Evolutionary conservation across 176 grass and related monocot genomes (phyloP).

Genomic region (Elymus sibiricus): DNA sequence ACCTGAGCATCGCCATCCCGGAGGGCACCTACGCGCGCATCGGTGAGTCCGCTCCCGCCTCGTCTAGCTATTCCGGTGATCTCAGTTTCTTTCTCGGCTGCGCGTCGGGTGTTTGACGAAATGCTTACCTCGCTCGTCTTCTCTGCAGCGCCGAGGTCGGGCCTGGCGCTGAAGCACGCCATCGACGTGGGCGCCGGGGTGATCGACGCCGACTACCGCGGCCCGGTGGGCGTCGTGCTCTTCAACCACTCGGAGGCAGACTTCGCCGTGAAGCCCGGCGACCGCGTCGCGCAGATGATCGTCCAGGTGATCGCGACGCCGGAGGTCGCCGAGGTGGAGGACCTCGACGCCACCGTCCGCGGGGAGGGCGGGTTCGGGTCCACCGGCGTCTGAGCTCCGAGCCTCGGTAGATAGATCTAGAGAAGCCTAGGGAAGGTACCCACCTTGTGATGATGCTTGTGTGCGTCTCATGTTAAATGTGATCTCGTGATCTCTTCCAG

Average conservation of each 20-base stretch:
- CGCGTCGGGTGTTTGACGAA: constrained; percentile 20
- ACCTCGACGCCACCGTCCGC: constrained; percentile 69
- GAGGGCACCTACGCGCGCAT: constrained; percentile 89
- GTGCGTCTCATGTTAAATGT: background rate
- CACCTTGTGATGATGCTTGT: background rate
- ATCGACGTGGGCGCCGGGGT: constrained; percentile 93
- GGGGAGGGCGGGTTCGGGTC: constrained; percentile 86
- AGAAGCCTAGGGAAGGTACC: background rate
- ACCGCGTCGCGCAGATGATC: constrained; percentile 82
- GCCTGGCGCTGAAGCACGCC: constrained; percentile 75
- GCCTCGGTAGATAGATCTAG: background rate
- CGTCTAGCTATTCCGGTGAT: too few relatives aligned
- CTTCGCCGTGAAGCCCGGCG: constrained; percentile 58
- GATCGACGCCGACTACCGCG: constrained; percentile 83
- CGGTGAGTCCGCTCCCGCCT: too few relatives aligned
- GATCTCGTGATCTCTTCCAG: background rate
- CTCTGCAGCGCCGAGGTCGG: constrained; percentile 62
- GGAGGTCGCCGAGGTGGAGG: constrained; percentile 74
- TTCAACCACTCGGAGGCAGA: constrained; percentile 91
- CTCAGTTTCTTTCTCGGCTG: too few relatives aligned
- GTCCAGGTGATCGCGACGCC: constrained; percentile 61
- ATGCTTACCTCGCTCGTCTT: background rate
- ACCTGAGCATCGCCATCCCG: constrained; percentile 77
- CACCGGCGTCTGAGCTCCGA: constrained; percentile 46
- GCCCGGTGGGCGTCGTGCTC: constrained; percentile 71